Base-by-base conservation (phyloP, 768 basidiomycete genomes). In the Phylloporus scabripes region DNA sequence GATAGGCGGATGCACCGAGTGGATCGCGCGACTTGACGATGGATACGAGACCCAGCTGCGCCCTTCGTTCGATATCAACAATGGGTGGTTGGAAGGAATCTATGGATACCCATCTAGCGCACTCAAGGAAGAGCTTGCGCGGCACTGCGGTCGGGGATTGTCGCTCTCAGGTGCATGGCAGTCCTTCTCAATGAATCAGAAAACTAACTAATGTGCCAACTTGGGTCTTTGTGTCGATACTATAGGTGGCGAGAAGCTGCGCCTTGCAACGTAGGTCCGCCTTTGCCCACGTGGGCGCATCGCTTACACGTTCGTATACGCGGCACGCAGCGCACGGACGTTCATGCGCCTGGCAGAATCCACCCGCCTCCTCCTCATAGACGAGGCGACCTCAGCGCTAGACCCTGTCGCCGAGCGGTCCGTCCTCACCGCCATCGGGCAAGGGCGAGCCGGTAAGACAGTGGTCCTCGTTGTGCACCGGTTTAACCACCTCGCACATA, bases 341-440 rank as follows among this genome's bases (percentile, higher is more conserved):
- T 78, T 76, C 49, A 74, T 75, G 71, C 62, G 73, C 32, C 42
- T 64, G 0, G 33, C 59, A 20, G 64, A 62, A 10, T 51, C 72
- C 3, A 68, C 74, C 21, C 72, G 69, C 24, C 72, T 82, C 10
- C 64, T 82, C 15, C 71, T 78, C 3, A 71, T 78, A 2, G 82
- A 84, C 51, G 81, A 83, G 57, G 80, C 81, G 0, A 80, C 72
- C 33, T 79, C 80, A 0, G 73, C 78, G 3, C 54, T 82, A 34
- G 82, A 83, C 45, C 73, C 83, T 8, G 62, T 75, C 38, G 75
- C 71, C 0, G 83, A 85, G 58, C 71, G 68, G 12, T 64, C 72
- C 1, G 64, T 83, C 10, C 72, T 81, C 45, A 54, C 69, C 14
- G 62, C 65, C 9, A 60, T 82, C 29, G 62, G 67, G 4, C 54